Base-by-base conservation (phyloP, 305 asterid genomes). In the Lippia alba region DNA sequence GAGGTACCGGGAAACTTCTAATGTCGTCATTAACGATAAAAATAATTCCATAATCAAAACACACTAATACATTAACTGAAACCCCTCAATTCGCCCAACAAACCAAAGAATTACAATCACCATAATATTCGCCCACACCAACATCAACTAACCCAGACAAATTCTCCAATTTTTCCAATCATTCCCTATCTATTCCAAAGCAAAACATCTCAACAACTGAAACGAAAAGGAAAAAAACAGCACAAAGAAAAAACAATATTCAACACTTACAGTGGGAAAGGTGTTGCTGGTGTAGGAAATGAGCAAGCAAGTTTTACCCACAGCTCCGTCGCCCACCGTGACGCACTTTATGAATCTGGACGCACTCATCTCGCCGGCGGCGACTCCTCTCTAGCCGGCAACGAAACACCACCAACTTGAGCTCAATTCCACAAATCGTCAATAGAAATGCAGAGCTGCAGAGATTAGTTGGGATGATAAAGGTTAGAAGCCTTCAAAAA, bases 241-340 rank as follows among this genome's bases (percentile, higher is more conserved):
- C 19, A 44, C 4, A n/a, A 30, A 48, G 17, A 6, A 54, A 6
- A 54, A 70, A 34, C 0, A 19, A 30, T n/a, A 36, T 7, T 7
- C 49, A 46, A 6, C 9, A 70, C 90, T 87, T 56, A 87, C 92
- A 74, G 85, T 81, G 33, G 92, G 89, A 74, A 85, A 86, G 49
- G 92, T 84, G 77, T 86, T 89, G 83, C 88, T 88, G 74, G 94
- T 87, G 78, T 88, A 88, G 59, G 91, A 86, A 51, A 88, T 79
- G 69, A 84, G 90, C 84, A 86, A 70, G 74, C 92, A 82, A 72
- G 92, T 87, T 87, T 87, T 87, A 60, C 92, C 92, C 73, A 87
- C 92, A 59, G 92, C 92, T 68, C 92, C 92, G 34, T 87, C 92
- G 36, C 92, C 92, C 0, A 87, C 90, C 40, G 92, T 84, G 7